Evolutionary conservation across 2,329 filamentous ascomycete genomes (phyloP), one percentile per base, ranked within the genome.

Genomic region (Clonostachys rosea): DNA sequence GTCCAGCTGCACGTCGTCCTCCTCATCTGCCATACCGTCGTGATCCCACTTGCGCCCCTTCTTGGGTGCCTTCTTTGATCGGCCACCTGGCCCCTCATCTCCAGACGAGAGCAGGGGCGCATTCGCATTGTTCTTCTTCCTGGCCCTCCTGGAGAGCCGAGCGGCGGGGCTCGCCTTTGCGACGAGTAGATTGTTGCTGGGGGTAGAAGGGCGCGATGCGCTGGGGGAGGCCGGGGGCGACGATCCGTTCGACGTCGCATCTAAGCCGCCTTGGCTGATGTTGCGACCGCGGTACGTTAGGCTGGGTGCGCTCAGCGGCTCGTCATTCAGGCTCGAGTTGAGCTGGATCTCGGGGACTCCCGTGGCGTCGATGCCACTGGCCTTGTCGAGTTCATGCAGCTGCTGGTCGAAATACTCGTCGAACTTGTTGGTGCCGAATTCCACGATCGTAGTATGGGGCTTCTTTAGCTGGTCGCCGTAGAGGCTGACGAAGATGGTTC

Each of bases 351-450:
- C 12, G 42, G 42, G 17, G 6, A 30, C 18, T 6, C 18, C 13
- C 3, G 42, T 34, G 14, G 36, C 36, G 17, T 39, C 36, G 14
- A 39, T 42, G 14, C 40, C 20, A 52, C 71, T 76, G 24, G 75
- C 72, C 52, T 78, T 79, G 59, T 83, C 90, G 17, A 99, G 76
- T 63, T 96, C 89, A 54, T 83, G 79, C 52, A 97, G 74, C 68
- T 97, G 91, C 60, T 95, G 88, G 63, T 97, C 89, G 64, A 97
- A 99, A 67, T 96, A 97, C 57, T 86, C 79, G 61, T 95, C 90
- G 62, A 99, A 99, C 44, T 81, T 79, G 45, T 75, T 64, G 24
- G 24, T 30, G 24, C 24, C 24, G 69, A 91, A 96, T 62, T 91
- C 82, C 48, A 94, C 76, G 18, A 88, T 75, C 46, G 87, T 90